Conservation (phyloP, 495 filamentous ascomycete species). For the Apodospora peruviana region DNA sequence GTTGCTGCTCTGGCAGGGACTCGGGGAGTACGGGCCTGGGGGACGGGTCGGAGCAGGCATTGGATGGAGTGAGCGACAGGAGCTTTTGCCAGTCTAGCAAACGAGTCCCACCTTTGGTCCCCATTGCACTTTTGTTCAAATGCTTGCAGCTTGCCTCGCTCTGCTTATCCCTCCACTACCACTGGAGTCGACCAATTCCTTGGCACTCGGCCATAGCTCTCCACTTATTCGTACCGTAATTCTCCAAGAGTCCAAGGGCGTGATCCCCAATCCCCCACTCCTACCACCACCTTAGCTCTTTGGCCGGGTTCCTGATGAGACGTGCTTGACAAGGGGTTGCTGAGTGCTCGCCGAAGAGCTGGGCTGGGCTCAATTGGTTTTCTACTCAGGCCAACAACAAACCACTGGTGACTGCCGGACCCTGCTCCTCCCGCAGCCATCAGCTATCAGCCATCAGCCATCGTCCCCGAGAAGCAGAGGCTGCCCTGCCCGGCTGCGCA, state of each 20-base stretch:
- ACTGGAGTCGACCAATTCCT: too few relatives aligned
- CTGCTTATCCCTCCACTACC: constrained; percentile 19
- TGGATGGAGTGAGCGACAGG: not conserved
- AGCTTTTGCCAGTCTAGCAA: not conserved
- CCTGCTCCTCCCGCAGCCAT: constrained; percentile 6
- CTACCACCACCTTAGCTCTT: not conserved
- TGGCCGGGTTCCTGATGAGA: constrained; percentile 18
- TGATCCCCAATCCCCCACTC: not conserved
- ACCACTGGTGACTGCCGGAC: constrained; percentile 9
- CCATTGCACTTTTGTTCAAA: constrained; percentile 5
- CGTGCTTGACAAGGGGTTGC: constrained; percentile 19
- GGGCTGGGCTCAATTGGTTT: constrained; percentile 16
- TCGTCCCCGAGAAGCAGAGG: not conserved
- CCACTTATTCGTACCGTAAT: not conserved
- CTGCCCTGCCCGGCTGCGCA: constrained; percentile 9
- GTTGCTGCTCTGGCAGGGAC: not conserved
- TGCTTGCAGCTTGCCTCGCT: not conserved
- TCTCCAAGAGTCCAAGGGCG: not conserved
- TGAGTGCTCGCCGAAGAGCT: too few relatives aligned
- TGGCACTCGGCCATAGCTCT: not conserved
- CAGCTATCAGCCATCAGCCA: not conserved
- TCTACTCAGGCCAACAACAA: constrained; percentile 8
- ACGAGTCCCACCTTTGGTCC: constrained; percentile 18
- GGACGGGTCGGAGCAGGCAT: not conserved
- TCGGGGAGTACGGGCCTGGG: not conserved